These are phyloP conservation scores for Luvunga scandens DNA, from an alignment of 345 rosid genomes.

Conservation along the genomic window DNA sequence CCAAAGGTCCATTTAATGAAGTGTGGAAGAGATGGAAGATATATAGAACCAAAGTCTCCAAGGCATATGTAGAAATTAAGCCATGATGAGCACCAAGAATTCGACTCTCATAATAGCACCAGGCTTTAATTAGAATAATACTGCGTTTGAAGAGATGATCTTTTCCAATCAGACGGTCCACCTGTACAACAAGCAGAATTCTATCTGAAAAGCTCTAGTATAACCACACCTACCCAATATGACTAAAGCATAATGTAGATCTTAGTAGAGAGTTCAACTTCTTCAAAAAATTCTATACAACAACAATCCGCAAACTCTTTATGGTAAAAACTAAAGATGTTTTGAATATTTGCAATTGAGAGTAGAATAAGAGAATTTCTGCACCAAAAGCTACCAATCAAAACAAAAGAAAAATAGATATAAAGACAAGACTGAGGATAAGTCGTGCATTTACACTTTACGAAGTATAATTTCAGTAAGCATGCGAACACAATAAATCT, in stretches of 20 bases:
- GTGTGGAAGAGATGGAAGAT: constrained; percentile 75
- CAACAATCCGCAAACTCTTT: not conserved
- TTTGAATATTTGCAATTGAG: not conserved
- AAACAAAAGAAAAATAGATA: not conserved
- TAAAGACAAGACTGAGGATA: not conserved
- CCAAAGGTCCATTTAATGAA: constrained; percentile 72
- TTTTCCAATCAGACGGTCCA: constrained; percentile 63
- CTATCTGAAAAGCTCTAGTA: constrained; percentile 17
- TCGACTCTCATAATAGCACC: constrained; percentile 94
- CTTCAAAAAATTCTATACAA: not conserved
- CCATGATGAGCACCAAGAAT: constrained; percentile 95
- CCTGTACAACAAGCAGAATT: constrained; percentile 43
- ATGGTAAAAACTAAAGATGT: not conserved
- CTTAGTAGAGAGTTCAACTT: not conserved
- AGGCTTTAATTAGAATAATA: constrained; percentile 78
- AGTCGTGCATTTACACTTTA: not conserved
- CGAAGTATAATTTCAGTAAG: not conserved
- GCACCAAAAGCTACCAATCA: not conserved
- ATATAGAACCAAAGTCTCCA: constrained; percentile 86
- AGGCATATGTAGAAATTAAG: constrained; percentile 79
- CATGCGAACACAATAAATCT: not conserved
- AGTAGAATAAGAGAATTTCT: not conserved
- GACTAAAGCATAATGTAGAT: not conserved
- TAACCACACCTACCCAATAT: not conserved
- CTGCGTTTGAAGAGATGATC: constrained; percentile 83